Base-by-base conservation (phyloP, 306 rosid genomes). In the Quercus variabilis region DNA sequence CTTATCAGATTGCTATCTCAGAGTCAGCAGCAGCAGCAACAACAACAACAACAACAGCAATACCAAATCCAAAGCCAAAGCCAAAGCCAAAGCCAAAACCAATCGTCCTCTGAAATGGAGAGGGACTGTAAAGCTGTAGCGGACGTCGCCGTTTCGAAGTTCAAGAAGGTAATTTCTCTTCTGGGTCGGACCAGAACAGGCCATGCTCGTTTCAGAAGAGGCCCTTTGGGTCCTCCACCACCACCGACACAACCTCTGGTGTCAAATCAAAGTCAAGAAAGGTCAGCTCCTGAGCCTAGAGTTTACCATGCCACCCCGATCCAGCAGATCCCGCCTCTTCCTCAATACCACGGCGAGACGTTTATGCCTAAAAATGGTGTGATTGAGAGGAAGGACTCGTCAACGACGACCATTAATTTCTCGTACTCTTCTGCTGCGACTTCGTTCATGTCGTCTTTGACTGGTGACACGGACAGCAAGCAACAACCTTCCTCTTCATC, bases 181-280 rank as follows among this genome's bases (percentile, higher is more conserved):
- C 88, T 94, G 14, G 97, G 92, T 72, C 92, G 92, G 52, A 87
- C 88, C 64, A 84, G 97, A 33, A 88, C 92, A 30, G 99, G 99
- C 13, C 99, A 92, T 55, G 97, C 99, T 38, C 93, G 99, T 1
- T 94, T 94, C 79, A 74, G 97, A 38, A 73, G 97, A 74, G 97
- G 90, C 23, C 97, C 97, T 49, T 35, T 91, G 33, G n/a, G 51
- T 54, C n/a, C 78, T 0, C 54, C 54, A 12, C 15, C 54, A 35
- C 35, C 38, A 12, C 15, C 55, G 8, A 46, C 5, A 12, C 4
- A 33, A 0, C 10, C 10, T 7, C 46, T 41, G 46, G 46, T 5
- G 68, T 68, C 1, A 51, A 17, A 4, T 56, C 94, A 72, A 15
- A 18, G 5, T 46, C 78, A 68, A 2, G 55, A 76, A 18, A 67